phyloP scores from a whole-genome alignment of 306 rosid species.

The Cicer yamashitae region DNA sequence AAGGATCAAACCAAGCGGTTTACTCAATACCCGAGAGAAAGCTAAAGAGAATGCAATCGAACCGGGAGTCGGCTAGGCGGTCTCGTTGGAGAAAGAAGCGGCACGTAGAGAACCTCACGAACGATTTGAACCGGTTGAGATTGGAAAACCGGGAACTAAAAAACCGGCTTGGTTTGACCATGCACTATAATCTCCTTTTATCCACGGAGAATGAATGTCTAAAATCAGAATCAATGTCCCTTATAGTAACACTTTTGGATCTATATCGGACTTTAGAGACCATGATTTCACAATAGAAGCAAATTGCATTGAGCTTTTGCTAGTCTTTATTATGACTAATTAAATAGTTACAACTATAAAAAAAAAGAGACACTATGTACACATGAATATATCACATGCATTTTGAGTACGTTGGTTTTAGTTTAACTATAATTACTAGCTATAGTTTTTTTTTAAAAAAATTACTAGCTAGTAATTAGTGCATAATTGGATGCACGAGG shows the following conservation, averaged over 20 bases:
- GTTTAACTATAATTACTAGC: constrained; percentile 18
- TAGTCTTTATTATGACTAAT: not conserved
- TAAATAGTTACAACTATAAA: constrained; percentile 27
- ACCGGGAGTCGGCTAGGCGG: constrained; percentile 74
- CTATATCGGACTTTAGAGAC: constrained; percentile 48
- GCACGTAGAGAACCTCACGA: constrained; percentile 56
- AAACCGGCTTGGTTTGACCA: constrained; percentile 50
- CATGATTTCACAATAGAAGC: constrained; percentile 54
- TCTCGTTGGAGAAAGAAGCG: constrained; percentile 80
- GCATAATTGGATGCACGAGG: not conserved
- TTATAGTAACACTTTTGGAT: constrained; percentile 56
- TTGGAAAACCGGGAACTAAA: constrained; percentile 59
- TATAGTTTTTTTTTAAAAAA: not conserved
- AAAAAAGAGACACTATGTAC: not conserved
- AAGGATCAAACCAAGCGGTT: constrained; percentile 56
- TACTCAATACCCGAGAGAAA: constrained; percentile 53
- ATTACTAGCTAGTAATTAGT: not conserved
- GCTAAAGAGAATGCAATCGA: constrained; percentile 61
- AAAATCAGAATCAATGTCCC: constrained; percentile 57
- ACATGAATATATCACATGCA: constrained; percentile 34
- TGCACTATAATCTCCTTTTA: constrained; percentile 48
- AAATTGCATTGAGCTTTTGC: constrained; percentile 35
- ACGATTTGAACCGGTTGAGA: constrained; percentile 49
- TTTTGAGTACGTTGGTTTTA: constrained; percentile 36
- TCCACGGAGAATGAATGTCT: constrained; percentile 58